A percentile compares a stretch with the other conserved stretches of the same genome.
phyloP scores from a whole-genome alignment of 139 green algal species.

The Gonium pectorale region DNA sequence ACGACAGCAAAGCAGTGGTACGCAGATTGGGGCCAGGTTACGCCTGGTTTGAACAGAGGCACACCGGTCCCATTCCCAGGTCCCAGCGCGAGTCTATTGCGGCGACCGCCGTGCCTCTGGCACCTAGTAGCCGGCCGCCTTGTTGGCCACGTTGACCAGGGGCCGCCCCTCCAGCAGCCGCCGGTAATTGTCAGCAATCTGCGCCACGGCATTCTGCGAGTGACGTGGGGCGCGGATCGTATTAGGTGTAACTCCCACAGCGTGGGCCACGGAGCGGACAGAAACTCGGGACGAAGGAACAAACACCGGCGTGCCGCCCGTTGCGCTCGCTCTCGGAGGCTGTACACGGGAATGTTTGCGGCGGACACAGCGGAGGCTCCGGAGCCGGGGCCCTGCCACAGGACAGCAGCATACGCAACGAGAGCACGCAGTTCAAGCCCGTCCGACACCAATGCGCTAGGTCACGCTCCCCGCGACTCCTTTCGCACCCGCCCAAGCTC shows the following conservation, averaged over 20 bases:
- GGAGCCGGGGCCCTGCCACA: neutral
- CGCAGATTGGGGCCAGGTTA: no score
- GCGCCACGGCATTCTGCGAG: constrained; percentile 8
- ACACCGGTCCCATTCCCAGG: no score
- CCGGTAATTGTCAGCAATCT: constrained; percentile 32
- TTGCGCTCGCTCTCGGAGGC: no score
- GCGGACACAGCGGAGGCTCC: neutral
- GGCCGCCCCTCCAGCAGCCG: neutral
- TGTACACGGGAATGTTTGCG: neutral
- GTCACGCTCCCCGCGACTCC: neutral
- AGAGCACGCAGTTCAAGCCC: neutral
- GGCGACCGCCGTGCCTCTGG: no score
- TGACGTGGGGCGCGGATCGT: neutral
- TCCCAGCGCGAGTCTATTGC: no score
- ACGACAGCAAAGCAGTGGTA: no score
- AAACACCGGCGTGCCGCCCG: neutral
- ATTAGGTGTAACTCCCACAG: no score
- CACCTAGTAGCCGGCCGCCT: constrained; percentile 9
- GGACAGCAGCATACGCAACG: neutral
- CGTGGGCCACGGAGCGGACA: neutral
- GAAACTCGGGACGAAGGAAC: neutral
- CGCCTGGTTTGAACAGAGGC: no score
- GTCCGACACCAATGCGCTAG: neutral
- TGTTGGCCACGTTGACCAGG: neutral
- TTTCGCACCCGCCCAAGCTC: neutral